Evolutionary conservation across 345 rosid species (phyloP).

Genomic region (Eucalyptus caleyi): DNA sequence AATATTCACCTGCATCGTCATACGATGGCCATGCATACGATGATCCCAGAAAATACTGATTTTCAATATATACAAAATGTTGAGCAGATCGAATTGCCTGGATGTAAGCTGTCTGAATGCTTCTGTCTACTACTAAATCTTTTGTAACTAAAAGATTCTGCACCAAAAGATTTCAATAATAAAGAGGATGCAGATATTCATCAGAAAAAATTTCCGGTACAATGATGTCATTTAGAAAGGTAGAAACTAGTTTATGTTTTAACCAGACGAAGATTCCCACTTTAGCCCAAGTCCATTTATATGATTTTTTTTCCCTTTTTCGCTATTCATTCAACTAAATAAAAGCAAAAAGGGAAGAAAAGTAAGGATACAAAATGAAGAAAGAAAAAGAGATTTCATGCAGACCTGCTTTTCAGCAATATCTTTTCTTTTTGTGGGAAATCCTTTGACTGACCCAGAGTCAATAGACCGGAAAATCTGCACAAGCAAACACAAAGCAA

Average conservation of each 20-base stretch:
- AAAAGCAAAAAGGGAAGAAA: neutral
- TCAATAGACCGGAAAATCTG: slow-evolving; percentile 87
- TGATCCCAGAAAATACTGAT: slow-evolving; percentile 96
- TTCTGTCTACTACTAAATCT: slow-evolving; percentile 68
- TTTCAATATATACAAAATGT: slow-evolving; percentile 93
- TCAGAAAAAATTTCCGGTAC: neutral
- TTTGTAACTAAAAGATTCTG: slow-evolving; percentile 75
- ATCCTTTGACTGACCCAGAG: slow-evolving; percentile 73
- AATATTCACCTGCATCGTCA: slow-evolving; percentile 56
- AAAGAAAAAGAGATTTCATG: slow-evolving; percentile 1
- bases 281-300: neutral
- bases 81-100: slow-evolving; percentile 98
- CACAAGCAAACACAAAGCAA: neutral
- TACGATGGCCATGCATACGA: slow-evolving; percentile 96
- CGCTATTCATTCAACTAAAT: neutral
- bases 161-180: neutral
- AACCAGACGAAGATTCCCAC: neutral
- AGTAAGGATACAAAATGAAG: neutral
- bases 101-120: slow-evolving; percentile 92
- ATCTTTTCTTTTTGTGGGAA: slow-evolving; percentile 36
- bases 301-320: neutral
- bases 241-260: neutral
- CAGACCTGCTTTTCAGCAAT: slow-evolving; percentile 40
- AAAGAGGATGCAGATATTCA: neutral
- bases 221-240: neutral